Evolutionary conservation across 495 filamentous ascomycete species (phyloP).

Genomic region (Aspergillus steynii): DNA sequence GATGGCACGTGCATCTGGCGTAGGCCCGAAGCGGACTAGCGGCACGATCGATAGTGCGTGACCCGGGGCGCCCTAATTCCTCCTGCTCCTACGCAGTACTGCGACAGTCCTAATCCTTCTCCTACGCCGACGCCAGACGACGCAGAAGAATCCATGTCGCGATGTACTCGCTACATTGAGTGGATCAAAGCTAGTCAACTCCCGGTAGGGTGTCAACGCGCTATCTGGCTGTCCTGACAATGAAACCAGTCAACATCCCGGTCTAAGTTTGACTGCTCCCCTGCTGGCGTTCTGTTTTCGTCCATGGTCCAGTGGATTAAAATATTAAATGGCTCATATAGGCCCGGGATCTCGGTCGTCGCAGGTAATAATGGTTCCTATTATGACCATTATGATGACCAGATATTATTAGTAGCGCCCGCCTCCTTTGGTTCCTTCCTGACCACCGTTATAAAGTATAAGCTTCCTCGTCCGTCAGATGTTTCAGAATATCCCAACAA

Average conservation of each 20-base stretch:
- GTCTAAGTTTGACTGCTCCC: neutral
- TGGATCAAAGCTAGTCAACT: no score
- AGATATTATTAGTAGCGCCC: neutral
- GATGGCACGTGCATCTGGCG: neutral
- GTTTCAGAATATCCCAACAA: neutral
- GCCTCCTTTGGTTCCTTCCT: neutral
- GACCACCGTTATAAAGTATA: neutral
- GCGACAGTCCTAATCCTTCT: no score
- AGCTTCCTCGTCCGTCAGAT: neutral
- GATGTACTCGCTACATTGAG: no score
- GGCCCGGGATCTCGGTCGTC: neutral
- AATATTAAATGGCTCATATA: neutral
- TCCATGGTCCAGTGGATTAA: neutral
- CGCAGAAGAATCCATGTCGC: no score
- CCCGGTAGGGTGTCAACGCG: no score
- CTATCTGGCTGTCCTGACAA: neutral
- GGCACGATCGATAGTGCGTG: neutral
- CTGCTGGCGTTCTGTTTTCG: neutral
- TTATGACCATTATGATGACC: neutral
- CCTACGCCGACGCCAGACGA: no score
- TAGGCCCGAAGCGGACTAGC: neutral
- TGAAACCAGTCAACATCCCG: neutral
- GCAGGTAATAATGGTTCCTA: no score
- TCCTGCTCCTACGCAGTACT: neutral
- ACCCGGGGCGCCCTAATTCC: neutral